Percentiles rank a stretch among this genome's conserved stretches.
Evolutionary conservation across 805 yeast genomes (phyloP).

Genomic region (Candida sphagnicola): DNA sequence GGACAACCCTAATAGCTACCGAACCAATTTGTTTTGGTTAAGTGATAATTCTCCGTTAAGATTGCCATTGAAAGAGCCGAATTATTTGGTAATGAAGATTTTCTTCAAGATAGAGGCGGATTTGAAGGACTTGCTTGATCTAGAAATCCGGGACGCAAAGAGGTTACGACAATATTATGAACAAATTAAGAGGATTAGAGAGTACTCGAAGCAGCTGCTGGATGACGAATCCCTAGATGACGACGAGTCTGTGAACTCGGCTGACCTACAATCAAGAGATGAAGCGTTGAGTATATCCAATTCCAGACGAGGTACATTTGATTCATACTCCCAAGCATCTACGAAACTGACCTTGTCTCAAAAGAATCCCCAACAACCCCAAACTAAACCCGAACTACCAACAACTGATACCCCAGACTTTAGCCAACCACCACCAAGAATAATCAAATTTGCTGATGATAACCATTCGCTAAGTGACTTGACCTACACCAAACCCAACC

Average conservation of each 20-base stretch:
- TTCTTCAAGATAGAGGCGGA: constrained; percentile 22
- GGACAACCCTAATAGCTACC: constrained; percentile 11
- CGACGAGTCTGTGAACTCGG: too few species aligned
- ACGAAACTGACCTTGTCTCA: too few species aligned
- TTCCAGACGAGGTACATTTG: too few species aligned
- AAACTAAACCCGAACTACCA: too few species aligned
- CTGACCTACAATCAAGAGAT: too few species aligned
- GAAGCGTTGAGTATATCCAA: too few species aligned
- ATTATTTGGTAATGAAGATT: constrained; percentile 46
- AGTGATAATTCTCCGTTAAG: constrained; percentile 64
- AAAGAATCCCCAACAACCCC: too few species aligned
- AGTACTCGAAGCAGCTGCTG: too few species aligned
- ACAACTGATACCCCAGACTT: background rate
- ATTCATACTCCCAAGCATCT: too few species aligned
- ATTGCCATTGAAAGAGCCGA: constrained; percentile 66
- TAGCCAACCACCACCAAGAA: background rate
- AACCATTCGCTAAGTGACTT: background rate
- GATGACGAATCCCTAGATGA: background rate
- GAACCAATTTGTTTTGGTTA: constrained; percentile 51
- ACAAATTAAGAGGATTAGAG: background rate
- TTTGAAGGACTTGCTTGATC: constrained; percentile 10
- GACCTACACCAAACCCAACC: background rate
- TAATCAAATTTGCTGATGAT: background rate
- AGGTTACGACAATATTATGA: constrained; percentile 1
- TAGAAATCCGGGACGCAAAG: constrained; percentile 6